Percentiles rank a stretch among this genome's conserved stretches.
Evolutionary conservation across 306 rosid genomes (phyloP).

Genomic region (Cicer bijugum): DNA sequence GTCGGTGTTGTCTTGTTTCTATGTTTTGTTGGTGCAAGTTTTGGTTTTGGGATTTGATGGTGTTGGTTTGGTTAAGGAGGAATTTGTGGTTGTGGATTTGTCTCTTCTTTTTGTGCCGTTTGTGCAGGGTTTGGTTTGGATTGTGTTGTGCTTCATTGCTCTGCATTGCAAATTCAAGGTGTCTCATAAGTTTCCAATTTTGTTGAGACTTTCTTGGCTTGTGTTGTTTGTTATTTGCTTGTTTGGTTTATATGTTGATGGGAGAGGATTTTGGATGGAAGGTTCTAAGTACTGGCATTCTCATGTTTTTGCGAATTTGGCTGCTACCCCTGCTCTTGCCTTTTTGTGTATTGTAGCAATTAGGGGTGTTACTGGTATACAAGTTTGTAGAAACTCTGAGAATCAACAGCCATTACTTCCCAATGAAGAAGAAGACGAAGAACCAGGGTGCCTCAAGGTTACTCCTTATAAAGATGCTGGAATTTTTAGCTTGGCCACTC

Average conservation of each 20-base stretch:
- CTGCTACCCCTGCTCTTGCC: constrained; percentile 79
- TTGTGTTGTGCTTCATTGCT: constrained; percentile 70
- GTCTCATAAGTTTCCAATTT: constrained; percentile 69
- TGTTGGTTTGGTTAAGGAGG: constrained; percentile 49
- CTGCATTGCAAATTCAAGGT: constrained; percentile 76
- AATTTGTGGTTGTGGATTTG: constrained; percentile 54
- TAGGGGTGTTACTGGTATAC: constrained; percentile 79
- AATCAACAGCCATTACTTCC: constrained; percentile 76
- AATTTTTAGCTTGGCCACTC: constrained; percentile 73
- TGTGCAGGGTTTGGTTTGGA: constrained; percentile 76
- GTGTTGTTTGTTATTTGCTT: constrained; percentile 68
- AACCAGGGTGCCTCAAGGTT: constrained; percentile 84
- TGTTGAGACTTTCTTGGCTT: constrained; percentile 86
- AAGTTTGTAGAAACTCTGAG: constrained; percentile 62
- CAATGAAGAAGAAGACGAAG: constrained; percentile 92
- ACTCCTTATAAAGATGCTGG: constrained; percentile 91
- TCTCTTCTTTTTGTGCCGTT: constrained; percentile 61
- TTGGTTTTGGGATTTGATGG: constrained; percentile 79
- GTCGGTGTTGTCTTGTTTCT: constrained; percentile 74
- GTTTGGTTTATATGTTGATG: constrained; percentile 80
- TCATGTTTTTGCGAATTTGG: constrained; percentile 81
- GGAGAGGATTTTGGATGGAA: constrained; percentile 63
- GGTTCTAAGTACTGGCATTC: constrained; percentile 58
- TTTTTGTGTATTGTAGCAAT: constrained; percentile 72
- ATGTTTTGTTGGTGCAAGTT: constrained; percentile 77